Evolutionary conservation across 441 rosid genomes (phyloP), one percentile per base, ranked within the genome.

Genomic region (Gossypium davidsonii): DNA sequence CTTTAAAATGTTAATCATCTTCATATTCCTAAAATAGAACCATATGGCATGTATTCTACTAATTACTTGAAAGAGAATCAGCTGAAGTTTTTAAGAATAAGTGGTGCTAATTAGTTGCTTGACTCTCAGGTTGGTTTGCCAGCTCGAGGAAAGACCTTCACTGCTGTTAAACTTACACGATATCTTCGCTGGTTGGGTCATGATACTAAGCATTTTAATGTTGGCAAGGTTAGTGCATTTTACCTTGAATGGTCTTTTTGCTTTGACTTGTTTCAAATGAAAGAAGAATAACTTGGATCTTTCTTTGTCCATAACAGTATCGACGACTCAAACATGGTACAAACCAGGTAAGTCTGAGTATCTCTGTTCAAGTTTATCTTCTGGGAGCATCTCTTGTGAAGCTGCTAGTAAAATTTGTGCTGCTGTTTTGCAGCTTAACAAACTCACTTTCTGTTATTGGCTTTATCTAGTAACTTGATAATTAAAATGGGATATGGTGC

Each of bases 151-250:
- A 96, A 96, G 84, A 93, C 99, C 64, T 96, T 96, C 79, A 93
- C 99, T 84, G 97, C 99, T 31, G 98, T 84, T 63, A 96, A 96
- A 79, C 94, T 96, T 77, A 96, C 99, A 53, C 90, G 99, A 83
- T 96, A 96, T 79, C 93, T 96, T 72, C 96, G 98, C 57, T 96
- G 99, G 99, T 84, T 96, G 88, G 99, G 99, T 46, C 99, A 96
- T 82, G 90, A 91, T 31, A 96, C 99, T 60, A 96, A 93, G 81
- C 99, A 96, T 79, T 96, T 96, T 84, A 96, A 93, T 82, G 97
- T 96, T 83, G 99, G 99, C 67, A 96, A 96, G 99, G 99, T 90
- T 49, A 73, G 60, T 72, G 57, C 46, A 73, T 73, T 18, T 59
- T 61, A 74, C 53, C 14, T 46, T 21, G 14, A 68, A 18, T 73